Base-by-base conservation (phyloP, 768 basidiomycete species). In the Suillus bovinus region DNA sequence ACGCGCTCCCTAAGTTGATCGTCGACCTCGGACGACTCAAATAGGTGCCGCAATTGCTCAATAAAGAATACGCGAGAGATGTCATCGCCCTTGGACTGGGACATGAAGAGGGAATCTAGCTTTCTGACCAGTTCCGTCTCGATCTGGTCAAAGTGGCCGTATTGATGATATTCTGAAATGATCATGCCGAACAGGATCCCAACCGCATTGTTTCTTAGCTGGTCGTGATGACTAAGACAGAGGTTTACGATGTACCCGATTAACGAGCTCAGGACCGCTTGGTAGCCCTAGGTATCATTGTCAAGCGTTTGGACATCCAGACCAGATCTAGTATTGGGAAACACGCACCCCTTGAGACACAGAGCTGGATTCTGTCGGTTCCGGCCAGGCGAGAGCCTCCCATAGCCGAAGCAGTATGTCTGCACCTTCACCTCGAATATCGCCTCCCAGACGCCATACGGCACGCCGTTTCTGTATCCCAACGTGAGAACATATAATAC, bases 121-220 rank as follows among this genome's bases (percentile, higher is more conserved):
- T 92, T 89, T 66, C 87, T 95, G 67, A 99, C 92, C 8, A 98
- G 81, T 75, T 96, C 95, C 67, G 91, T 89, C 73, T 98, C 93
- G 66, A 99, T 96, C 52, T 85, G 85, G 67, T 90, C 88, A 71
- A 98, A 97, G 71, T 92, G 87, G 29, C 86, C 88, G 14, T 87
- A 86, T 63, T 91, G 88, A 61, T 93, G 87, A 73, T 91, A 95
- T 72, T 96, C 93, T 3, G 93, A 89, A 53, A 96, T 86, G 63
- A 99, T 94, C 94, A 99, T 97, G 69, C 90, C 92, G 76, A 90
- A 96, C 24, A 99, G 83, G 61, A 98, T 95, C 68, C 92, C 87
- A 24, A 96, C 94, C 0, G 94, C 96, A 66, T 91, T 91, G 70
- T 84, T 92, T 66, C 96, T 86, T 44, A 97, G 82, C 69, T 90